phyloP scores from a whole-genome alignment of 495 filamentous ascomycete genomes.

The Rhizodiscina lignyota region DNA sequence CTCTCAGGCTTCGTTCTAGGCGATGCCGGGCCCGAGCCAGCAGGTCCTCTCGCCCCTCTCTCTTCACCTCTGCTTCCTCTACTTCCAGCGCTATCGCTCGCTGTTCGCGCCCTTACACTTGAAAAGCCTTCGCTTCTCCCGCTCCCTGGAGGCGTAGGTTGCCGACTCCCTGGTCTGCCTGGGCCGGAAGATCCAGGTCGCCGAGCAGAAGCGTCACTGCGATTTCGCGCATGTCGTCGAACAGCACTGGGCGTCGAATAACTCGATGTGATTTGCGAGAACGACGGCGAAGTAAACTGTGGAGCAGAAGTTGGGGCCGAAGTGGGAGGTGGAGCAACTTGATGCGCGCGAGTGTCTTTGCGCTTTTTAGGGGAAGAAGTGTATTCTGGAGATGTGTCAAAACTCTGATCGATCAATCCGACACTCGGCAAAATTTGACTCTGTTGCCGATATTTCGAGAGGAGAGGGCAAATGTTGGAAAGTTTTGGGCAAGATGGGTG shows the following conservation, averaged over 20 bases:
- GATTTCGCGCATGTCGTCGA: conserved; percentile 49
- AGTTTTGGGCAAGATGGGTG: conserved; percentile 23
- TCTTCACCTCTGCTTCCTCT: neutral
- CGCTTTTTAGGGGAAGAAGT: conserved; percentile 55
- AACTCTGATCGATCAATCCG: no score
- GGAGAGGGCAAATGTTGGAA: neutral
- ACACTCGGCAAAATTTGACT: no score
- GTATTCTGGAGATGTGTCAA: no score
- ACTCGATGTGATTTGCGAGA: conserved; percentile 38
- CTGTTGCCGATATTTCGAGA: no score
- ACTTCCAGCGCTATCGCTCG: neutral
- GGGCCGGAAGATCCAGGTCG: conserved; percentile 6
- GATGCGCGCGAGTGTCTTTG: no score
- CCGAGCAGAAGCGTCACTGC: conserved; percentile 45
- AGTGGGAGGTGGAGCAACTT: conserved; percentile 39
- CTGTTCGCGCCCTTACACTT: neutral
- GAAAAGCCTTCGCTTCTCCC: neutral
- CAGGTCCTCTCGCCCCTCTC: no score
- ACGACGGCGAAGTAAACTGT: conserved; percentile 24
- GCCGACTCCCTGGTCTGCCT: conserved; percentile 2
- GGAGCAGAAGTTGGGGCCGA: conserved; percentile 34
- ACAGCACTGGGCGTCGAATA: conserved; percentile 35
- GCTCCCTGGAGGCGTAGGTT: neutral
- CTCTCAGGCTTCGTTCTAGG: no score
- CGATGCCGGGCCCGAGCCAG: no score